These are phyloP conservation scores for Spathaspora arborariae DNA, from an alignment of 805 yeast species.

Conservation along the genomic window DNA sequence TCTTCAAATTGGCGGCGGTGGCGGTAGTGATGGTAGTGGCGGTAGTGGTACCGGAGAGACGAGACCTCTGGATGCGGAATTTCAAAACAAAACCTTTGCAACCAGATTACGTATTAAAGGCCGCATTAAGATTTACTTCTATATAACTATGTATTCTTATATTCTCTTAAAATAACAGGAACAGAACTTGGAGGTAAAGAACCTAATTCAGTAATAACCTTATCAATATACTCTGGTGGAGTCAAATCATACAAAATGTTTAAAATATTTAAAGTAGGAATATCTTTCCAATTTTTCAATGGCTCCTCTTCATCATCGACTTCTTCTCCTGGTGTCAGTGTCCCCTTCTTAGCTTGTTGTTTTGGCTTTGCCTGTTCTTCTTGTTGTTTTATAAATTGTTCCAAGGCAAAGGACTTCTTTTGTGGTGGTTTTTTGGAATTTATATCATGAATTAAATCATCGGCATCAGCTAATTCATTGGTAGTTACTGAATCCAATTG, in stretches of 20 bases:
- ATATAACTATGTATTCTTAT: conserved; percentile 44
- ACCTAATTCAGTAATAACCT: conserved; percentile 94
- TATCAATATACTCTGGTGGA: conserved; percentile 89
- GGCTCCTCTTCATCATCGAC: conserved; percentile 28
- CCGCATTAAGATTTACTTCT: too few relatives aligned
- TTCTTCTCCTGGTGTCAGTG: conserved; percentile 9
- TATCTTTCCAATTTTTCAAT: conserved; percentile 59
- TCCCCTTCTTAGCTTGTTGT: conserved; percentile 8
- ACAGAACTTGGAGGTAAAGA: conserved; percentile 97
- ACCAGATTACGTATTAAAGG: too few relatives aligned
- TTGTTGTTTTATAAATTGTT: conserved; percentile 51
- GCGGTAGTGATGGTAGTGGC: too few relatives aligned
- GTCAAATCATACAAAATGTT: conserved; percentile 91
- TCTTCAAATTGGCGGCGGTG: background rate
- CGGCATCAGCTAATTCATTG: conserved; percentile 83
- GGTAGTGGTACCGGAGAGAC: too few relatives aligned
- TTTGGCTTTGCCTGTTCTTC: conserved; percentile 25
- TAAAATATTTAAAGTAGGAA: conserved; percentile 65
- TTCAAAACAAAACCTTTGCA: background rate
- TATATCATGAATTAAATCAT: conserved; percentile 55
- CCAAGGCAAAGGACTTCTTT: conserved; percentile 59
- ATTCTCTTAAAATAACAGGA: conserved; percentile 93
- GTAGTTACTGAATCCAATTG: conserved; percentile 94
- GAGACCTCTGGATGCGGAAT: too few relatives aligned
- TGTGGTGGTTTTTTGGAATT: conserved; percentile 50